These are phyloP conservation scores for Schizochytrium sp. DNA, from an alignment of 108 stramenopile genomes.

Conservation along the genomic window DNA sequence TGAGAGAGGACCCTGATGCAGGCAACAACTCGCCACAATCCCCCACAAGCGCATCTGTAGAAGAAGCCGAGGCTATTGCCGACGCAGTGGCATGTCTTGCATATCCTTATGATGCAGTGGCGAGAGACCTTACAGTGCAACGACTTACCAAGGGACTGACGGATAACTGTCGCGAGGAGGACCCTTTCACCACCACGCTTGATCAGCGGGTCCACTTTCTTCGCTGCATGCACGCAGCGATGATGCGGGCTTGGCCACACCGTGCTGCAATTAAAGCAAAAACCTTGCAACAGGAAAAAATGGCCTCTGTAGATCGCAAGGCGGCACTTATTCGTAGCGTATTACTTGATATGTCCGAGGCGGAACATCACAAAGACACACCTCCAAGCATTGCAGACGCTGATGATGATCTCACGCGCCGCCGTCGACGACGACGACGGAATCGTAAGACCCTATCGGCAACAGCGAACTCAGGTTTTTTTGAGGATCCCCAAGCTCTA, in stretches of 20 bases:
- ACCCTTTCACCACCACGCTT: constrained; percentile 60
- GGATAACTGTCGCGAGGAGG: constrained; percentile 61
- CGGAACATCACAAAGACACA: not conserved
- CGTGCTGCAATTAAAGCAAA: not conserved
- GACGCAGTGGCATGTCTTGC: constrained; percentile 49
- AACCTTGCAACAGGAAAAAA: not conserved
- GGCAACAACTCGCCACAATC: not conserved
- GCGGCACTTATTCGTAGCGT: not conserved
- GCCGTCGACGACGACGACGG: not conserved
- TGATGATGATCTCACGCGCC: not conserved
- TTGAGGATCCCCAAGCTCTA: not conserved
- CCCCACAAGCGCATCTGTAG: constrained; percentile 1
- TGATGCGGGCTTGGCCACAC: constrained; percentile 64
- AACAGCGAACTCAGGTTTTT: not conserved
- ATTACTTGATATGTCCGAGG: constrained; percentile 1
- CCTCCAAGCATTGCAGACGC: not conserved
- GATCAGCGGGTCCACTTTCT: constrained; percentile 64
- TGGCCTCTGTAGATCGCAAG: not conserved
- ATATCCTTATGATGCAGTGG: constrained; percentile 30
- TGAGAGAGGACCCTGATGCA: constrained; percentile 4
- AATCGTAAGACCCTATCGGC: not conserved
- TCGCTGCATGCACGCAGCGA: constrained; percentile 68
- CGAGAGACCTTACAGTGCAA: constrained; percentile 1
- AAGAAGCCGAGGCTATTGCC: constrained; percentile 55
- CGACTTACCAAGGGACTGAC: constrained; percentile 65